These are phyloP conservation scores for Beauveria australis DNA, from an alignment of 2,329 filamentous ascomycete genomes.

Conservation along the genomic window DNA sequence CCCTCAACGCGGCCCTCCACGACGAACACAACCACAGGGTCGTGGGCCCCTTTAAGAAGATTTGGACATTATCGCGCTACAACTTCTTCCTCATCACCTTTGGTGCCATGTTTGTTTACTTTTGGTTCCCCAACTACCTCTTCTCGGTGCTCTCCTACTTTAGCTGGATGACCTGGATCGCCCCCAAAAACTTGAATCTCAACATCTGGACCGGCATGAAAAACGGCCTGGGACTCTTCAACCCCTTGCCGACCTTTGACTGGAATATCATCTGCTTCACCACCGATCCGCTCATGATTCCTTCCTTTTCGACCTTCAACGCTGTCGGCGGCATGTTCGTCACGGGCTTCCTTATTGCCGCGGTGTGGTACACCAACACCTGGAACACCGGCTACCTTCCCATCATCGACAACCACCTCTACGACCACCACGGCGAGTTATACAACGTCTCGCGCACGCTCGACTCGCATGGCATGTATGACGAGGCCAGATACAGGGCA, in stretches of 20 bases:
- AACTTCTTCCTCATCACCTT: conserved; percentile 34
- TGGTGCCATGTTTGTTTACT: conserved; percentile 37
- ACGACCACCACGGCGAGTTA: conserved; percentile 44
- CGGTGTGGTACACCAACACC: conserved; percentile 36
- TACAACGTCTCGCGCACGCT: conserved; percentile 48
- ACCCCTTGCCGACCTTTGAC: conserved; percentile 39
- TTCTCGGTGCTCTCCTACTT: conserved; percentile 35
- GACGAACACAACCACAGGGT: conserved; percentile 17
- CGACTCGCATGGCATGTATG: conserved; percentile 37
- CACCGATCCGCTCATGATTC: conserved; percentile 12
- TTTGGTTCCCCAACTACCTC: conserved; percentile 40
- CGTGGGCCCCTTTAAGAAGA: conserved; percentile 24
- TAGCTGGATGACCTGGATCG: conserved; percentile 40
- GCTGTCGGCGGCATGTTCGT: conserved; percentile 31
- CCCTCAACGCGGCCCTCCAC: conserved; percentile 35
- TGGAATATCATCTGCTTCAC: conserved; percentile 29
- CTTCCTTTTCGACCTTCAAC: conserved; percentile 22
- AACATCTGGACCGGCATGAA: conserved; percentile 21
- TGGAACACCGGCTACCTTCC: conserved; percentile 46
- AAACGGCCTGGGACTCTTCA: conserved; percentile 28
- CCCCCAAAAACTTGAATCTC: conserved; percentile 25
- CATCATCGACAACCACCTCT: conserved; percentile 44
- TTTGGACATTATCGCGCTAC: conserved; percentile 28
- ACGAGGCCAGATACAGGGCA: conserved; percentile 42
- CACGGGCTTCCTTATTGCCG: conserved; percentile 42